Base-by-base conservation (phyloP, 768 basidiomycete genomes). In the Auriculariales sp. region DNA sequence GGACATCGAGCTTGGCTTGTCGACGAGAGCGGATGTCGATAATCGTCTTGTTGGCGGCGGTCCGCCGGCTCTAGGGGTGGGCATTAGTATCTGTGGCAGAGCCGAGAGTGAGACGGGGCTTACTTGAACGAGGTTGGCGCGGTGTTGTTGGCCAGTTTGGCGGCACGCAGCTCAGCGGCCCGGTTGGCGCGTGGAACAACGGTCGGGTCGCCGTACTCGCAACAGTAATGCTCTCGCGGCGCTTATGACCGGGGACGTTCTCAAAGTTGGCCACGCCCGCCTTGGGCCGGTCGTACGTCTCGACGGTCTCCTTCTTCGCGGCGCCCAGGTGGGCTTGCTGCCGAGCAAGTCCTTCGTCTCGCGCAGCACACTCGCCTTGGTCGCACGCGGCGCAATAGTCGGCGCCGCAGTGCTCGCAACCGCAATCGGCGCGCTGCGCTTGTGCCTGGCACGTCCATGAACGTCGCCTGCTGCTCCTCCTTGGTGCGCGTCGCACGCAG, bases 221-320 rank as follows among this genome's bases (percentile, higher is more conserved):
- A 7, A 91, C 88, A 0, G 66, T 50, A 47, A 91, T 84, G 5
- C 73, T 74, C 54, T 70, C 75, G 0, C 71, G 45, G 49, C 87
- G 81, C 59, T 87, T 88, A 62, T 91, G 88, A 0, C 87, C 87
- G 0, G 87, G 88, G 3, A 89, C 79, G 53, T 84, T 79, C 22
- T 74, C 72, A 60, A 89, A 91, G 12, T 79, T 82, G 64, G 75
- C 44, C 48, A 46, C 28, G 28, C 30, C 50, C 1, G 33, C 66
- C 14, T 70, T 70, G 2, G 72, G 69, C 22, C 72, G 71, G 55
- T 82, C 84, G 57, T 81, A 81, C 5, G 78, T 72, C 22, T 73
- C 66, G 0, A 79, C 73, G 19, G 19, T 22, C 14, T 44, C 39
- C 22, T 25, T 25, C 63, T 65, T 27, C 81, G 75, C 15, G 77